Conservation (phyloP, 805 yeast genomes). For the Brettanomyces anomalus region DNA sequence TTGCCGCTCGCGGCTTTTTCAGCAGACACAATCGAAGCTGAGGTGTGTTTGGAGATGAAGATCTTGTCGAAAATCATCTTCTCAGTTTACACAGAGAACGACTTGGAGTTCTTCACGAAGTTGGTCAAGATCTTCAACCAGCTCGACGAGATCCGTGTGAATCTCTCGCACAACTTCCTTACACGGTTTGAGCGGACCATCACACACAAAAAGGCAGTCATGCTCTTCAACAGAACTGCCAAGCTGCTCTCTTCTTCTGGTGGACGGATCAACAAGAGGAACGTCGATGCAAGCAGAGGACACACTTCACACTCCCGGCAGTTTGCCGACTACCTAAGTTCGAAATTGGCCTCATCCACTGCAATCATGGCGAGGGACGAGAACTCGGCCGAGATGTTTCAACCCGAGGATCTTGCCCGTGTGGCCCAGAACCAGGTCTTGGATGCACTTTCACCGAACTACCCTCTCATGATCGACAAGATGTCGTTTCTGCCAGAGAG, state of each 20-base stretch:
- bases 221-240: slow-evolving; percentile 47
- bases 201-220: slow-evolving; percentile 43
- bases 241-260: slow-evolving; percentile 44
- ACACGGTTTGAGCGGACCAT: slow-evolving; percentile 43
- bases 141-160: slow-evolving; percentile 50
- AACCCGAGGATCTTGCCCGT: slow-evolving; percentile 37
- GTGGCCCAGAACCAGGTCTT: slow-evolving; percentile 62
- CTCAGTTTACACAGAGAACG: slow-evolving; percentile 63
- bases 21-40: slow-evolving; percentile 32
- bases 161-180: slow-evolving; percentile 39
- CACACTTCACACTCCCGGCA: not conserved
- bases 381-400: slow-evolving; percentile 45
- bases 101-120: slow-evolving; percentile 52
- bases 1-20: not conserved
- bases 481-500: slow-evolving; percentile 33
- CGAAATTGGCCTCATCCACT: slow-evolving; percentile 32
- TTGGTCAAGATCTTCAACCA: slow-evolving; percentile 44
- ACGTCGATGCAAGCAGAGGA: slow-evolving; percentile 9
- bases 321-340: slow-evolving; percentile 32
- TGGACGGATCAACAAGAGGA: slow-evolving; percentile 23
- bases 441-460: slow-evolving; percentile 64
- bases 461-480: slow-evolving; percentile 40
- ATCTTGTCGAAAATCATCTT: slow-evolving; percentile 56
- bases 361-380: slow-evolving; percentile 60
- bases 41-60: slow-evolving; percentile 47